Evolutionary conservation across 1,139 yeast species (phyloP), one percentile per base, ranked within the genome.

Genomic region (Suhomyces ambrosiae): DNA sequence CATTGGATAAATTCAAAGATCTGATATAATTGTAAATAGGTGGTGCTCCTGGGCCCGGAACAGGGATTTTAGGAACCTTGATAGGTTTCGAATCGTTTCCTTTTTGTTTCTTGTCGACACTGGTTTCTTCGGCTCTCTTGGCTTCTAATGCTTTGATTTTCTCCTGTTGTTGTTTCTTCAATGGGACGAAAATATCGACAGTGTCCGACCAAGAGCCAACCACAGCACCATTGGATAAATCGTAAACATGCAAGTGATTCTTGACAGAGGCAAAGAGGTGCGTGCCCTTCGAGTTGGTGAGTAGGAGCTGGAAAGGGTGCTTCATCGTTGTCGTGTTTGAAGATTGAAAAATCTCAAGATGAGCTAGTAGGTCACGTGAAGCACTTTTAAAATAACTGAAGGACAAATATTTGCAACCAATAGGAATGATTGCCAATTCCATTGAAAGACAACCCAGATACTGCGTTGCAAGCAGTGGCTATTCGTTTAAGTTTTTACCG

Each of bases 21-120:
- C 94, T 75, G 36, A 90, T 77, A 48, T 80, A 79, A 46, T 82
- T 81, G 59, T 71, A 79, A 16, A 79, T 68, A 32, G 76, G 77
- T 18, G 86, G 86, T 2, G 86, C 85, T 2, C 85, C 86, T 1
- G 80, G 74, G 1, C 85, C 86, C 3, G 86, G 84, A 8, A 71
- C 68, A 10, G 86, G 83, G 25, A 76, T 61, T 54, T 79, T 80
- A 25, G 80, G 77, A 19, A 69, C 66, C 44, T 72, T 70, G 33
- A 56, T 52, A 24, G 58, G 59, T 19, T 58, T 54, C 7, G 49
- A 49, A 34, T 61, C 61, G 41, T 48, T 47, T 21, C 45, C 46
- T 44, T 67, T 68, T 18, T 46, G 44, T 38, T 61, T 63, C 45
- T 71, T 69, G 7, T 33, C 41, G 8, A 23, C 30, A 9, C 27